Conservation (phyloP, 176 grass and related monocot genomes). For the Raddia distichophylla region DNA sequence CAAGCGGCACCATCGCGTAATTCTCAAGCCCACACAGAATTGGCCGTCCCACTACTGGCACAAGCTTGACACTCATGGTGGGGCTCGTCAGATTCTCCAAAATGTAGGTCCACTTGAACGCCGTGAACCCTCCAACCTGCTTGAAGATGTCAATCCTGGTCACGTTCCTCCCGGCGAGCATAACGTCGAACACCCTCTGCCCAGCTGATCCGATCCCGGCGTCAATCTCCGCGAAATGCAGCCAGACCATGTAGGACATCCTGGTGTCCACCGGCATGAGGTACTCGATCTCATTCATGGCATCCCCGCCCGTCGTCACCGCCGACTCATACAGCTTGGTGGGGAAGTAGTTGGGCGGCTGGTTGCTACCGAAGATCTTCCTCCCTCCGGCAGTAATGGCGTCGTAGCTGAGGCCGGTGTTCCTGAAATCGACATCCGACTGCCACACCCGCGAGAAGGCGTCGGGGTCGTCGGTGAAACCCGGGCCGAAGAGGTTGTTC, state of each 20-base stretch:
- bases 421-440: conserved; percentile 70
- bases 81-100: conserved; percentile 70
- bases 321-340: conserved; percentile 84
- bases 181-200: conserved; percentile 86
- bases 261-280: conserved; percentile 86
- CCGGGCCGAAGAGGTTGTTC: conserved; percentile 70
- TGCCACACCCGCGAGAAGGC: conserved; percentile 90
- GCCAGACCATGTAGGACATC: conserved; percentile 92
- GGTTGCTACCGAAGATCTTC: conserved; percentile 81
- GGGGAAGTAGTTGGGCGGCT: conserved; percentile 96
- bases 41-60: conserved; percentile 75
- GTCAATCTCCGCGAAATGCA: conserved; percentile 94
- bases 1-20: conserved; percentile 91
- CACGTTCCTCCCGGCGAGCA: conserved; percentile 62
- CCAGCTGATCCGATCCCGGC: conserved; percentile 50
- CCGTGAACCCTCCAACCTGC: conserved; percentile 88
- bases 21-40: conserved; percentile 95
- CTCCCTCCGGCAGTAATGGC: conserved; percentile 71
- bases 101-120: conserved; percentile 91
- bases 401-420: conserved; percentile 53
- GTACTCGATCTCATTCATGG: conserved; percentile 65
- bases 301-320: conserved; percentile 70
- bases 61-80: conserved; percentile 64
- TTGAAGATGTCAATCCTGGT: conserved; percentile 89
- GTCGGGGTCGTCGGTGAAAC: conserved; percentile 81